Percentiles rank a stretch among this genome's conserved stretches.
Conservation (phyloP, 129 eudicot genomes). For the Cynara cardunculus region DNA sequence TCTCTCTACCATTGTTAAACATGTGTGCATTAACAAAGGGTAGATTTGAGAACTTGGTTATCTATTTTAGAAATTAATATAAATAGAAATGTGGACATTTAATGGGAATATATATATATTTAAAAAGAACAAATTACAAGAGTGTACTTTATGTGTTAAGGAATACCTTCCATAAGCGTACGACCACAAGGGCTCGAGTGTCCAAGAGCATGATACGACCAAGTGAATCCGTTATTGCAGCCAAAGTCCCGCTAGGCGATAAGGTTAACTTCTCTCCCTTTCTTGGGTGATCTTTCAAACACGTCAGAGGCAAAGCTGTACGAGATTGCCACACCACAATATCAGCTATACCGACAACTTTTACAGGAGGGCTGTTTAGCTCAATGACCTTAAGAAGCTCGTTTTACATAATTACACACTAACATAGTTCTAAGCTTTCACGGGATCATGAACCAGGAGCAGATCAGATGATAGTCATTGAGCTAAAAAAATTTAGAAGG, state of each 20-base stretch:
- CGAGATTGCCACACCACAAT: background rate
- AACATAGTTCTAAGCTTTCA: background rate
- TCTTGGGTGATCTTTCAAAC: constrained; percentile 91
- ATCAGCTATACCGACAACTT: background rate
- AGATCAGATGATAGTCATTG: background rate
- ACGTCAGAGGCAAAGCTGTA: constrained; percentile 82
- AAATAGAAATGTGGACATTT: too few species aligned
- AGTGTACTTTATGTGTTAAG: background rate
- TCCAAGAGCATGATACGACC: constrained; percentile 91
- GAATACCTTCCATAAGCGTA: constrained; percentile 93
- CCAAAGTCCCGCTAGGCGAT: constrained; percentile 97
- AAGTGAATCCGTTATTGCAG: constrained; percentile 96
- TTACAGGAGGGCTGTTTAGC: background rate
- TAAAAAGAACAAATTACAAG: background rate
- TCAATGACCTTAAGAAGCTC: background rate
- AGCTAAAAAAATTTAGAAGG: background rate
- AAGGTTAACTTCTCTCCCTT: constrained; percentile 96
- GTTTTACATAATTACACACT: background rate
- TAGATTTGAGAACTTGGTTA: too few species aligned
- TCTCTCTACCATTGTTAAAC: too few species aligned
- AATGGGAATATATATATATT: too few species aligned
- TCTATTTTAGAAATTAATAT: too few species aligned
- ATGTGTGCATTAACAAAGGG: too few species aligned
- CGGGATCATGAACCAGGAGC: background rate
- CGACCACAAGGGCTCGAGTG: constrained; percentile 96